phyloP scores from a whole-genome alignment of 2,329 filamentous ascomycete genomes.

The Aspergillus aculeatus region DNA sequence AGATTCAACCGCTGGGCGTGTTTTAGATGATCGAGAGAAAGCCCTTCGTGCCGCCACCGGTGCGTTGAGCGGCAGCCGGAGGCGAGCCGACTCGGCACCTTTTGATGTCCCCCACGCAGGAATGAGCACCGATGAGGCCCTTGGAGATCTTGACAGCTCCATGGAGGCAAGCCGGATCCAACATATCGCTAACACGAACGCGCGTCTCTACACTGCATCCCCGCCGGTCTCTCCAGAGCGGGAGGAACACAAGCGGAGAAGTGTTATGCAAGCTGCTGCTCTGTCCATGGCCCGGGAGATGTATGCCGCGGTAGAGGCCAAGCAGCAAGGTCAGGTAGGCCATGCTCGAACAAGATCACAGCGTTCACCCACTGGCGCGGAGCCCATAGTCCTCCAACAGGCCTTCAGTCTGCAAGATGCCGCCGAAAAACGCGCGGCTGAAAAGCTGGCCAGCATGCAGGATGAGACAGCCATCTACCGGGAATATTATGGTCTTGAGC shows the following conservation, averaged over 20 bases:
- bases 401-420: slow-evolving; percentile 69
- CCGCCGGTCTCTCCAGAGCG: slow-evolving; percentile 70
- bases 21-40: slow-evolving; percentile 52
- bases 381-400: slow-evolving; percentile 23
- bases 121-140: slow-evolving; percentile 64
- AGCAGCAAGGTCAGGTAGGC: slow-evolving; percentile 31
- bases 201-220: slow-evolving; percentile 75
- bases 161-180: slow-evolving; percentile 61
- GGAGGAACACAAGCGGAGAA: slow-evolving; percentile 70
- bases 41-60: slow-evolving; percentile 75
- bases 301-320: slow-evolving; percentile 62
- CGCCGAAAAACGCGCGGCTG: slow-evolving; percentile 80
- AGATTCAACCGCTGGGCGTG: slow-evolving; percentile 58
- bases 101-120: slow-evolving; percentile 59
- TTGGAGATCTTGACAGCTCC: slow-evolving; percentile 43
- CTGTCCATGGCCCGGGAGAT: slow-evolving; percentile 87
- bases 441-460: slow-evolving; percentile 77
- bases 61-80: slow-evolving; percentile 64
- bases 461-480: slow-evolving; percentile 68
- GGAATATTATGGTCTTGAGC: slow-evolving; percentile 71
- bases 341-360: slow-evolving; percentile 34
- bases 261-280: slow-evolving; percentile 76
- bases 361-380: slow-evolving; percentile 29
- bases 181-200: slow-evolving; percentile 65
- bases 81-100: slow-evolving; percentile 66